Base-by-base conservation (phyloP, 257 asterid species). In the Solanum dulcamara region DNA sequence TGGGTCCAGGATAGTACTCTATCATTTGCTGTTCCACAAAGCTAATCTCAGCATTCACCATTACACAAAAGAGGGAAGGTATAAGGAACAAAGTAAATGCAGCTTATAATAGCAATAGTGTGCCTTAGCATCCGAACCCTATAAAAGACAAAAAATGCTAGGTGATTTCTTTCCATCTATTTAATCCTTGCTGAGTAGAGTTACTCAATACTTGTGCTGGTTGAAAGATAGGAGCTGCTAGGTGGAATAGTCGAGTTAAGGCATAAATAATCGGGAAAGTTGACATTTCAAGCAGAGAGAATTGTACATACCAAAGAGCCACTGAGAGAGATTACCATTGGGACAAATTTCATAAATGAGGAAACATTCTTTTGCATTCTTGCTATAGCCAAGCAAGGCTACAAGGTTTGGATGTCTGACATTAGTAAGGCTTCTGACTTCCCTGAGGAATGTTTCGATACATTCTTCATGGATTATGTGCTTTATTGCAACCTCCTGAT, bases 341-440 rank as follows among this genome's bases (percentile, higher is more conserved):
- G 86, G 87, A 81, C 89, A 81, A 44, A 85, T 87, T 75, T 89
- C 88, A 53, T 89, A 87, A 55, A 89, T 32, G 1, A 87, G 81
- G 72, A 85, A 87, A 72, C 82, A 48, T 80, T 89, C 87, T 28
- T 40, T 70, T 64, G 40, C 80, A 11, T 72, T 62, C 35, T 83
- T 71, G 24, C 90, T 81, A 42, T 85, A 84, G 4, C 88, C 91
- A 18, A 87, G 30, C 81, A 89, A 80, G 20, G 83, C 72, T 18
- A 84, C 91, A 8, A 85, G 84, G 85, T 89, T 89, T 26, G 89
- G 88, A 66, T 85, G 88, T 24, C 81, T 80, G 70, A 89, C 80
- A 40, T 84, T 84, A 13, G 86, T 33, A 71, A 87, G 86, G 75
- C 87, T 87, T 80, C 72, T 85, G 20, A 89, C 86, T 87, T 89